Evolutionary conservation across 192 early-diverging fungal genomes (phyloP), one percentile per base, ranked within the genome.

Genomic region (Podila verticillata): DNA sequence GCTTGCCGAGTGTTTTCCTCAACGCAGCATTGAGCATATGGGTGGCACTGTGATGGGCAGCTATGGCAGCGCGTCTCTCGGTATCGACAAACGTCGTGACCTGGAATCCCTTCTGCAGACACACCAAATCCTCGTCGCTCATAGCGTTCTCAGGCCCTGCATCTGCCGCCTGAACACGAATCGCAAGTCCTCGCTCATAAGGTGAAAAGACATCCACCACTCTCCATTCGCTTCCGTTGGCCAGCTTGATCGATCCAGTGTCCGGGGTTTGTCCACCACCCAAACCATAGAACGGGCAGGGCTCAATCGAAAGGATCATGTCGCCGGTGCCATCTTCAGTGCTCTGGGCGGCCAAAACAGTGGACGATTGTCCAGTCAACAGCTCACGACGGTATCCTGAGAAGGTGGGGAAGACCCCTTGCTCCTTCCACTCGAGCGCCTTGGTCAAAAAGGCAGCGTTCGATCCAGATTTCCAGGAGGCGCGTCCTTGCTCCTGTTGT

Each of bases 231-330:
- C 73, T 80, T 13, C 83, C 83, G 47, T 82, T 85, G 1, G 72
- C 75, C 10, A 87, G 36, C 7, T 62, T 69, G 5, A 90, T 62
- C 0, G 32, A 51, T 2, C 89, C 89, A 0, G 63, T 47, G 59
- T 90, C 89, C 29, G 87, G 71, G 26, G 79, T 83, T 61, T 90
- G 89, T 9, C 89, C 89, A 63, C 89, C 89, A 32, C 89, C 89
- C 5, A 87, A 71, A 0, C 87, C 87, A 56, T 90, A 90, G 63
- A 90, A 90, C 2, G 89, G 89, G 63, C 87, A 89, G 0, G 86
- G 87, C 65, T 88, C 84, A 35, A 90, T 84, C 0, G 86, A 73
- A 24, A 89, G 56, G 65, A 86, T 70, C 48, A 87, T 82, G 31
- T 86, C 63, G 2, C 81, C 75, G 1, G 72, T 79, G 15, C 79